Percentiles rank a stretch among this genome's conserved stretches.
phyloP scores from a whole-genome alignment of 108 stramenopile genomes.

The Parietichytrium sp. region DNA sequence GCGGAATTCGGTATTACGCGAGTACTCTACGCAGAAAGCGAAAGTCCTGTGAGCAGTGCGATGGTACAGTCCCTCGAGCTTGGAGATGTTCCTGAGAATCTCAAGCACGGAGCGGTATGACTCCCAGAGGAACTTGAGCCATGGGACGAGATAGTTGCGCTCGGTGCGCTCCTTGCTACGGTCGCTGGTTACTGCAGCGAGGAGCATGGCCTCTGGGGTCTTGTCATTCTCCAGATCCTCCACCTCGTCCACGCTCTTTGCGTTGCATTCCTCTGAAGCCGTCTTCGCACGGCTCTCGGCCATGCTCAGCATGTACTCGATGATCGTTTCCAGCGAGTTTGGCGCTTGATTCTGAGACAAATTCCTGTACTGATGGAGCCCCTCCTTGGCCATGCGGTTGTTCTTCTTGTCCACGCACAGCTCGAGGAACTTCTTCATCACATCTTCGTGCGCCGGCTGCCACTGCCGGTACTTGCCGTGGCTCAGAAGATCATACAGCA shows the following conservation, averaged over 20 bases:
- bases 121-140: constrained; percentile 97
- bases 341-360: constrained; percentile 76
- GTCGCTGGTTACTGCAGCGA: constrained; percentile 89
- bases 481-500: constrained; percentile 74
- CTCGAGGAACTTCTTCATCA: constrained; percentile 86
- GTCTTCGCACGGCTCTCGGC: constrained; percentile 57
- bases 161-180: constrained; percentile 83
- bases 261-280: not conserved
- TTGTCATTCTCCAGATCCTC: constrained; percentile 79
- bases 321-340: constrained; percentile 86
- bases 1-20: constrained; percentile 86
- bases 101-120: constrained; percentile 91
- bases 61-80: constrained; percentile 93
- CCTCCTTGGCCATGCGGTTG: constrained; percentile 90
- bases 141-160: constrained; percentile 79
- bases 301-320: constrained; percentile 77
- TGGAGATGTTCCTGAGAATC: constrained; percentile 82
- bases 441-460: constrained; percentile 87
- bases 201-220: constrained; percentile 81
- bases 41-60: constrained; percentile 74
- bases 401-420: constrained; percentile 82
- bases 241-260: constrained; percentile 58
- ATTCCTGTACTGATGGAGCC: constrained; percentile 95
- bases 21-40: constrained; percentile 80
- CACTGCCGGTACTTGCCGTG: constrained; percentile 81